Evolutionary conservation across 176 grass and related monocot genomes (phyloP).

Genomic region (Avena insularis): DNA sequence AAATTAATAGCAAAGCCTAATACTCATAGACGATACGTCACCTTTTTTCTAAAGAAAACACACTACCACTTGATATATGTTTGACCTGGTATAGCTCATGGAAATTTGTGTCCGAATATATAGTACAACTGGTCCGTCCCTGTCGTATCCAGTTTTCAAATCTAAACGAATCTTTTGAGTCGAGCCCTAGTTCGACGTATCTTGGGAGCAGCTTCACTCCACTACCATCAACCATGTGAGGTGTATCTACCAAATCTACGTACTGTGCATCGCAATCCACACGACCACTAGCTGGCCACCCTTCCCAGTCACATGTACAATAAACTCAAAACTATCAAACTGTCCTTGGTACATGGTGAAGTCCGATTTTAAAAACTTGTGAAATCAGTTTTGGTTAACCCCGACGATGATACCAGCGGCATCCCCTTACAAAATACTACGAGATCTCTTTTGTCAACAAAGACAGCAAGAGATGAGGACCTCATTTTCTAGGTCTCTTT

Average conservation of each 20-base stretch:
- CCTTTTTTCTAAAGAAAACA: neutral
- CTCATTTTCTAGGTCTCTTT: neutral
- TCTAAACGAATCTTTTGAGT: neutral
- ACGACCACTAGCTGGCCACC: neutral
- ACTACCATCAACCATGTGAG: conserved; percentile 26
- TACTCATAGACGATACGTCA: neutral
- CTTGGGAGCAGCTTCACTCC: neutral
- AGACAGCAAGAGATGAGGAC: neutral
- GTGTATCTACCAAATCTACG: conserved; percentile 31
- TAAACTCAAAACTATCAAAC: neutral
- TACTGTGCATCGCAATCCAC: neutral
- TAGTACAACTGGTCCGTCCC: neutral
- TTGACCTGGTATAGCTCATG: neutral
- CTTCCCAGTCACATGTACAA: neutral
- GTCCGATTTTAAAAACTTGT: neutral
- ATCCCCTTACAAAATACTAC: neutral
- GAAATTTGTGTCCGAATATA: neutral
- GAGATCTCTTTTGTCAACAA: neutral
- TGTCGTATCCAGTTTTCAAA: neutral
- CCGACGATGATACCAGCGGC: neutral
- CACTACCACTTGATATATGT: neutral
- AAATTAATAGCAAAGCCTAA: neutral
- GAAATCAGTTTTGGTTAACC: neutral
- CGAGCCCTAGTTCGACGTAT: neutral
- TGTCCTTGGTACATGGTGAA: neutral